phyloP scores from a whole-genome alignment of 495 filamentous ascomycete genomes.

The Polyplosphaeria fusca region DNA sequence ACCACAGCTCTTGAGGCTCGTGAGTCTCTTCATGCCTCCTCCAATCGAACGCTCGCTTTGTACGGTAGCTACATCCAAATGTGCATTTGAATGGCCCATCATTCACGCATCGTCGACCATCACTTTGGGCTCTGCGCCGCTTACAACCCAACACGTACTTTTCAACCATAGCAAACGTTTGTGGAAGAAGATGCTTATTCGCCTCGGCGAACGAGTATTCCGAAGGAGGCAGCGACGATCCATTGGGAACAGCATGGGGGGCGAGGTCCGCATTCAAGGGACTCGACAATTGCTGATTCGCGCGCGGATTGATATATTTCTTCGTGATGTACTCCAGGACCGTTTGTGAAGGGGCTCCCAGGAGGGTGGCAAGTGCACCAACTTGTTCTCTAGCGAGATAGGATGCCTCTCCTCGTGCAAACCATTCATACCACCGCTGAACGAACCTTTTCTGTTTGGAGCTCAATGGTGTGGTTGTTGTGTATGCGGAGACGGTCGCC shows the following conservation, averaged over 20 bases:
- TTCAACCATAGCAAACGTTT: conserved; percentile 12
- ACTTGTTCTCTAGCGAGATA: conserved; percentile 11
- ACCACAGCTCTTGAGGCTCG: conserved; percentile 32
- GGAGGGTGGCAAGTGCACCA: conserved; percentile 18
- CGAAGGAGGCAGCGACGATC: not conserved
- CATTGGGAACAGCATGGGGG: not conserved
- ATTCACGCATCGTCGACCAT: conserved; percentile 27
- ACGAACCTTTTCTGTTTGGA: conserved; percentile 21
- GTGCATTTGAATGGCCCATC: conserved; percentile 25
- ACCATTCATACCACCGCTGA: conserved; percentile 9
- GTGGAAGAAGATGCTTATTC: conserved; percentile 10
- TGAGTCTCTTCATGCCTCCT: conserved; percentile 33
- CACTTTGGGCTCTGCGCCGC: conserved; percentile 10
- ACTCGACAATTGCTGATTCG: too few relatives aligned
- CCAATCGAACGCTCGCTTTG: conserved; percentile 28
- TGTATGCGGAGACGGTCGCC: too few relatives aligned
- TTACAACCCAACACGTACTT: conserved; percentile 18
- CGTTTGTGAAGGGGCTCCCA: not conserved
- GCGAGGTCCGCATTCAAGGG: not conserved
- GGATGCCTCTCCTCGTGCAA: not conserved
- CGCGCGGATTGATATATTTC: not conserved
- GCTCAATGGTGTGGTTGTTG: too few relatives aligned
- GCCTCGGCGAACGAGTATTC: conserved; percentile 11
- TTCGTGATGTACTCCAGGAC: conserved; percentile 16
- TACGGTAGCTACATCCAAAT: conserved; percentile 28